Percentiles rank a stretch among this genome's conserved stretches.
Evolutionary conservation across 345 rosid genomes (phyloP).

Genomic region (Abelmoschus esculentus): DNA sequence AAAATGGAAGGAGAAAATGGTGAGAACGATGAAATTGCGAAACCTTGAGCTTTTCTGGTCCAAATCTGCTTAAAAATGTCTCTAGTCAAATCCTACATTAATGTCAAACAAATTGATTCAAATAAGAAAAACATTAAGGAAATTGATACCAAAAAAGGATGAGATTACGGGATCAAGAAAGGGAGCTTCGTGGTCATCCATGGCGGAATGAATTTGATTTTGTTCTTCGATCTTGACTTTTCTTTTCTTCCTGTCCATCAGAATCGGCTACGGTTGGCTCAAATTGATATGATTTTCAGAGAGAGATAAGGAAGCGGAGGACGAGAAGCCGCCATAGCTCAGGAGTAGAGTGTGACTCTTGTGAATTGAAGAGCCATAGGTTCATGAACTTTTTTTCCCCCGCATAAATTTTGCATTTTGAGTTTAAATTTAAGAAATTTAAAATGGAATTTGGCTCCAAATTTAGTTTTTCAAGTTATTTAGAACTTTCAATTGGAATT

Average conservation of each 20-base stretch:
- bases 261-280: neutral
- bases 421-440: too few relatives aligned
- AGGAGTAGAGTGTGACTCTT: constrained; percentile 75
- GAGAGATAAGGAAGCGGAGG: neutral
- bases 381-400: constrained; percentile 40
- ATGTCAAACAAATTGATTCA: neutral
- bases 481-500: too few relatives aligned
- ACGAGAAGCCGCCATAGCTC: constrained; percentile 28
- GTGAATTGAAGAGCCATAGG: constrained; percentile 74
- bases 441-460: too few relatives aligned
- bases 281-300: neutral
- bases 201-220: neutral
- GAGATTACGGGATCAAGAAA: neutral
- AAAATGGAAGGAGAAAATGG: neutral
- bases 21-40: neutral
- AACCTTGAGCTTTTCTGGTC: constrained; percentile 61
- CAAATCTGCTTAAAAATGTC: constrained; percentile 82
- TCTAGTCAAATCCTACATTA: constrained; percentile 54
- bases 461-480: too few relatives aligned
- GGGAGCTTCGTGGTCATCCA: neutral
- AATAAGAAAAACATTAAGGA: neutral
- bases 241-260: neutral
- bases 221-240: neutral
- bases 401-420: too few relatives aligned
- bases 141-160: neutral